Evolutionary conservation across 495 filamentous ascomycete species (phyloP), one percentile per base, ranked within the genome.

Genomic region (Penicillium pancosmium): DNA sequence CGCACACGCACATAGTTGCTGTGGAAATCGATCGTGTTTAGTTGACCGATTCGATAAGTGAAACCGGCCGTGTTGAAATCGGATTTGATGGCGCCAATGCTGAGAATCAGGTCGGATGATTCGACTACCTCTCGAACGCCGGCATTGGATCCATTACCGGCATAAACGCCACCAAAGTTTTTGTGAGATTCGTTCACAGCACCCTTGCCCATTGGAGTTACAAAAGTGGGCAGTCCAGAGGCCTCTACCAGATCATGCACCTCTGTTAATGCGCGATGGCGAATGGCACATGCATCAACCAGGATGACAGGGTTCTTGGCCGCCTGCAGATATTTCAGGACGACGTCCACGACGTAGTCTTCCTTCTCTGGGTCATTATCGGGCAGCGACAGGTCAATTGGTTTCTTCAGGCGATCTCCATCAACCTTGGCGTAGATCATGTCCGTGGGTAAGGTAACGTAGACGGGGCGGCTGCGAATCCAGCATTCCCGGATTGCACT

Each of bases 51-150:
- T 57, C 84, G 86, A 66, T 95, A 96, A 7, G 89, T 89, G 78
- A 97, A 96, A 15, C 93, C 93, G 11, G 88, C 78, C 13, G 92
- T 94, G 72, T 97, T 96, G 79, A 96, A 96, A 66, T 97, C 93
- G 60, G 86, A 91, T 73, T 90, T 85, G 59, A 97, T 87, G 25
- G 91, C 80, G 34, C 93, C 93, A 61, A 97, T 86, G 59, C 82
- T 89, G 13, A 97, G 78, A 19, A 97, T 87, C 3, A 97, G 80
- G 63, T 97, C 93, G 0, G 92, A 86, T 3, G 81, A 79, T 67
- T 97, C 92, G 38, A 97, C 86, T 16, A 83, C 79, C 47, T 91
- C 85, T 50, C 82, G 78, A 5, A 96, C 90, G 27, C 82, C 88
- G 0, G 83, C 71, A 44, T 88, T 83, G 13, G 86, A 90, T n/a